These are phyloP conservation scores for Austroboletus eburneus DNA, from an alignment of 768 basidiomycete species.

Conservation along the genomic window DNA sequence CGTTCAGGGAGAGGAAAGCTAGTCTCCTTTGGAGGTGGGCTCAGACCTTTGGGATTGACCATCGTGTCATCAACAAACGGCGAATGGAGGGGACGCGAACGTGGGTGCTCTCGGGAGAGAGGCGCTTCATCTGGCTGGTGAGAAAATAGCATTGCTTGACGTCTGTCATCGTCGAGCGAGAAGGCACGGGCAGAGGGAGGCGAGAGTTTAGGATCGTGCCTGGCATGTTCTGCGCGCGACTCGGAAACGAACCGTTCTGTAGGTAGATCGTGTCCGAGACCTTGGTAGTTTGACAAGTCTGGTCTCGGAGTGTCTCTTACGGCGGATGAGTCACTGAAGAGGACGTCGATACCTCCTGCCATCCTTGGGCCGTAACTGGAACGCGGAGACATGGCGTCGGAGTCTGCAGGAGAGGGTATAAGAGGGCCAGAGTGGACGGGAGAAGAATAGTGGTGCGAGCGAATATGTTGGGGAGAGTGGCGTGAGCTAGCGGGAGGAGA, in stretches of 20 bases:
- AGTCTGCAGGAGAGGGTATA: neutral
- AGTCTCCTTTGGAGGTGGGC: neutral
- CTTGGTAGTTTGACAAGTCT: conserved; percentile 12
- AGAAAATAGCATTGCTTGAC: neutral
- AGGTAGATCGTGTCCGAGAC: conserved; percentile 11
- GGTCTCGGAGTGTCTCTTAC: conserved; percentile 9
- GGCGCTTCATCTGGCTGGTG: neutral
- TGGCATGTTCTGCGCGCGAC: conserved; percentile 4
- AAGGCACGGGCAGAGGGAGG: conserved; percentile 3
- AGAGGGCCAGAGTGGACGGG: conserved; percentile 2
- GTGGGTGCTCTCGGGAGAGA: conserved; percentile 3
- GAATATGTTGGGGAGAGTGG: conserved; percentile 17
- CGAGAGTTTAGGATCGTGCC: conserved; percentile 12
- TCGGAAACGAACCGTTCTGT: conserved; percentile 14
- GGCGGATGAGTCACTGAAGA: conserved; percentile 14
- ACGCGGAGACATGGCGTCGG: conserved; percentile 15
- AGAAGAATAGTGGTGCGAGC: conserved; percentile 11
- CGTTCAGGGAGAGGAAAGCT: conserved; percentile 8
- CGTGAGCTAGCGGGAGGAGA: conserved; percentile 16
- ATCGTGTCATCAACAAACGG: neutral
- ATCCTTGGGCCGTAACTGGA: conserved; percentile 23
- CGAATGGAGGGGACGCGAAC: conserved; percentile 2
- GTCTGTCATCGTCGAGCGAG: conserved; percentile 6
- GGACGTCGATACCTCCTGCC: conserved; percentile 26
- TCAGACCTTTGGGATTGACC: neutral